Conservation (phyloP, 2,329 filamentous ascomycete species). For the Colletotrichum costaricense region DNA sequence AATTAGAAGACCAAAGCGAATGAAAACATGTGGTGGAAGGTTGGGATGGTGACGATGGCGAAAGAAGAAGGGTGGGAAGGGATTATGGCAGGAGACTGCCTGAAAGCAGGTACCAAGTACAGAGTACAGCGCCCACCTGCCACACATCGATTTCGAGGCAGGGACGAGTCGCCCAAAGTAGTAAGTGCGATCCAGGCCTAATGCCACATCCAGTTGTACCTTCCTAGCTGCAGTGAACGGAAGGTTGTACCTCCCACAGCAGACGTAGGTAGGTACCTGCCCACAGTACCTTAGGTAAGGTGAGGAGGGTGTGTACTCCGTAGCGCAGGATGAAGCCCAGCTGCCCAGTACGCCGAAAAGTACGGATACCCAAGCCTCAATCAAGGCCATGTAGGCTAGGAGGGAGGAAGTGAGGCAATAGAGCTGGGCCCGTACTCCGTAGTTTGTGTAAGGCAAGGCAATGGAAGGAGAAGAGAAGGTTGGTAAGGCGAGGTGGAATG, state of each 20-base stretch:
- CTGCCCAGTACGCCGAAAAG: neutral
- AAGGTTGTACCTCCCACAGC: too few relatives aligned
- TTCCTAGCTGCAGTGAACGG: neutral
- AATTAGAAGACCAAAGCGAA: neutral
- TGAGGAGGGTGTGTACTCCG: neutral
- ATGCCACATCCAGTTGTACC: conserved; percentile 15
- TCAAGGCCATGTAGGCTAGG: neutral
- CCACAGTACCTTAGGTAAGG: too few relatives aligned
- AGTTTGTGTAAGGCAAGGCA: neutral
- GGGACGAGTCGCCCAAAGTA: conserved; percentile 22
- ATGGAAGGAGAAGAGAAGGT: conserved; percentile 18
- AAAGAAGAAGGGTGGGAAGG: conserved; percentile 4
- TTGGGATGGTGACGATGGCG: conserved; percentile 23
- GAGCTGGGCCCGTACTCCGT: neutral
- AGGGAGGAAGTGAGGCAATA: neutral
- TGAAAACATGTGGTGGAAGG: conserved; percentile 7
- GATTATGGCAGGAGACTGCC: conserved; percentile 19
- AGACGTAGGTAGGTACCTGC: too few relatives aligned
- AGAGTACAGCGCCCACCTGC: conserved; percentile 11
- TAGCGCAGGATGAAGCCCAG: neutral
- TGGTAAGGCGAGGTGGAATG: neutral
- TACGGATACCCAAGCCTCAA: neutral
- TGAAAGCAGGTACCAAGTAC: conserved; percentile 33
- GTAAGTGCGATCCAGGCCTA: conserved; percentile 21
- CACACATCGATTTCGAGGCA: conserved; percentile 12